phyloP scores from a whole-genome alignment of 176 grass and related monocot species.

The Cenchrus fungigraminus region DNA sequence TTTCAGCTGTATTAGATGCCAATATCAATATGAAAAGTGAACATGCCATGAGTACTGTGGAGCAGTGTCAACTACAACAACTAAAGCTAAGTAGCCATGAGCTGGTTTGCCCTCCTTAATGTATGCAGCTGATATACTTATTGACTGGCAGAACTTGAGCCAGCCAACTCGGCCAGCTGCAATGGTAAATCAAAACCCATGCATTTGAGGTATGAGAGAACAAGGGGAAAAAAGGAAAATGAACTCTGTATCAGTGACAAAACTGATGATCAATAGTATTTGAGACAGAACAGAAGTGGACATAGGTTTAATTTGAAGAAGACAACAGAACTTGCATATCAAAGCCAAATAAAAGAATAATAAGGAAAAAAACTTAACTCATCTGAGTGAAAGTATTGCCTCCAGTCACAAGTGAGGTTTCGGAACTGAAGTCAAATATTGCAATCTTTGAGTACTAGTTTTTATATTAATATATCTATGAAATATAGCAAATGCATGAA shows the following conservation, averaged over 20 bases:
- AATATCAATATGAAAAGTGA: neutral
- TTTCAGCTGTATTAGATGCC: no score
- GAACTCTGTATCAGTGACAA: no score
- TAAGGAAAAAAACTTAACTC: neutral
- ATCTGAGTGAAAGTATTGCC: neutral
- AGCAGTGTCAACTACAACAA: constrained; percentile 50
- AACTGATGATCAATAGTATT: neutral
- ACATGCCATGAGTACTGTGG: constrained; percentile 24
- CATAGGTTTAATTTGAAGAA: neutral
- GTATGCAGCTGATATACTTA: constrained; percentile 63
- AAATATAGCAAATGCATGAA: no score
- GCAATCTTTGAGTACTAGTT: no score
- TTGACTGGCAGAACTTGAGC: constrained; percentile 38
- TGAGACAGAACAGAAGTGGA: neutral
- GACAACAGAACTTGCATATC: neutral
- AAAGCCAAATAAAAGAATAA: neutral
- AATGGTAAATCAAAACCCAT: neutral
- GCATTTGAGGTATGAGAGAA: neutral
- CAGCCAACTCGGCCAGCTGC: constrained; percentile 75
- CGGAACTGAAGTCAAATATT: neutral
- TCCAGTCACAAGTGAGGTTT: neutral
- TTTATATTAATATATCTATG: no score
- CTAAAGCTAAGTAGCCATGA: constrained; percentile 59
- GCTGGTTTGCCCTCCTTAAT: constrained; percentile 61
- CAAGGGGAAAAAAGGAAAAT: no score